Conservation (phyloP, 495 filamentous ascomycete species). For the Trichoderma parareesei region DNA sequence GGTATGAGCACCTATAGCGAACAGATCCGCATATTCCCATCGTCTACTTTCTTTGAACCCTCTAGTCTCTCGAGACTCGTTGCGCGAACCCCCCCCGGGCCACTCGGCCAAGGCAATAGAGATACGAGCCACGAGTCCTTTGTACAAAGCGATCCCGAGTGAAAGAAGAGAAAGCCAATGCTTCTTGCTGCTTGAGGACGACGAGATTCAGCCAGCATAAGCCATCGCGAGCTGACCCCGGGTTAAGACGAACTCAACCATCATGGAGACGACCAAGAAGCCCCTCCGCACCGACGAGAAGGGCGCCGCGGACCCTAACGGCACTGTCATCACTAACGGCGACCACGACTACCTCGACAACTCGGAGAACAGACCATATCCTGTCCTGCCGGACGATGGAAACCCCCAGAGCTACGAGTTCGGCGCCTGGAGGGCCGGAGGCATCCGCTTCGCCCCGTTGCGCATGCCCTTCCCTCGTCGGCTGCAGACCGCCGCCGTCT, state of each 20-base stretch:
- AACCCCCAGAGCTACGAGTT: not conserved
- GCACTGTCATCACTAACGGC: not conserved
- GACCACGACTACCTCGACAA: not conserved
- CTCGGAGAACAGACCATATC: not conserved
- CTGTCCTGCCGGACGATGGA: slow-evolving; percentile 1
- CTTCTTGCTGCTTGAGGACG: not conserved
- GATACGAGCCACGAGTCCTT: not conserved
- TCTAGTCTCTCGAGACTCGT: not conserved
- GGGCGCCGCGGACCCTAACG: not conserved
- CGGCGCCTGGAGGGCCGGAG: slow-evolving; percentile 17
- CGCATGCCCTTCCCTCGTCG: slow-evolving; percentile 79
- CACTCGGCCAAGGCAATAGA: not conserved
- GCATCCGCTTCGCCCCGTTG: slow-evolving; percentile 74
- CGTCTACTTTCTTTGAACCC: not conserved
- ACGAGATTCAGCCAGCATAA: not conserved
- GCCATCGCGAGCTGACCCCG: not conserved
- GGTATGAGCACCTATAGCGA: no score
- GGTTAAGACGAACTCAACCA: not conserved
- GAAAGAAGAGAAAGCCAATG: not conserved
- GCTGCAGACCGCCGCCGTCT: slow-evolving; percentile 77
- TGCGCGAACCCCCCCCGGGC: not conserved
- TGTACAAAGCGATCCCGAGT: not conserved
- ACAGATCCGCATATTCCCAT: no score
- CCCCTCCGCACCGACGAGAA: not conserved
- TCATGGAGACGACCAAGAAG: not conserved